phyloP scores from a whole-genome alignment of 345 rosid genomes.

The Aegle marmelos region DNA sequence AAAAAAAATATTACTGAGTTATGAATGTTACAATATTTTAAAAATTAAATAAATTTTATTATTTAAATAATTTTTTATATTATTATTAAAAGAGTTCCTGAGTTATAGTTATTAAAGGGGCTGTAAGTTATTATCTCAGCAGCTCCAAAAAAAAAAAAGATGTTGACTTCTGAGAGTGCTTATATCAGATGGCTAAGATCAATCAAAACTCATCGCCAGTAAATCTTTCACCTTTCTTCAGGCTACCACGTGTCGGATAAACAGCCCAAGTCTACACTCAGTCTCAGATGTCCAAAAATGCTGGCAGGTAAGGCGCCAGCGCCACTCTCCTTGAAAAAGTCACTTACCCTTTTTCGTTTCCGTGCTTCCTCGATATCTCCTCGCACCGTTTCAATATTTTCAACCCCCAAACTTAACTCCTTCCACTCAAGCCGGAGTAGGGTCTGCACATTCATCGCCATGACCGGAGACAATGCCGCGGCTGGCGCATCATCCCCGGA shows the following conservation, averaged over 20 bases:
- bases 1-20: too few relatives aligned
- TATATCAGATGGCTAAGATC: neutral
- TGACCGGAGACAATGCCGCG: slow-evolving; percentile 28
- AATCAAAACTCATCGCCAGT: neutral
- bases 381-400: slow-evolving; percentile 8
- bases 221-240: neutral
- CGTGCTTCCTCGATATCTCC: slow-evolving; percentile 2
- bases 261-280: neutral
- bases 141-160: too few relatives aligned
- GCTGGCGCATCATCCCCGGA: slow-evolving; percentile 26
- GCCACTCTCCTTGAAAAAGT: slow-evolving; percentile 10
- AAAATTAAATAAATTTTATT: too few relatives aligned
- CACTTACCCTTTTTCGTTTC: slow-evolving; percentile 1
- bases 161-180: neutral
- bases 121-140: too few relatives aligned
- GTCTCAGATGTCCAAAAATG: slow-evolving; percentile 21
- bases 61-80: too few relatives aligned
- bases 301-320: slow-evolving; percentile 27
- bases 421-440: slow-evolving; percentile 22
- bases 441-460: slow-evolving; percentile 20
- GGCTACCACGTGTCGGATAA: neutral
- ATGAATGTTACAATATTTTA: too few relatives aligned
- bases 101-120: too few relatives aligned
- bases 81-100: too few relatives aligned
- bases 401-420: neutral